Evolutionary conservation across 108 stramenopile species (phyloP), one percentile per base, ranked within the genome.

Genomic region (Nitzschia sp.): DNA sequence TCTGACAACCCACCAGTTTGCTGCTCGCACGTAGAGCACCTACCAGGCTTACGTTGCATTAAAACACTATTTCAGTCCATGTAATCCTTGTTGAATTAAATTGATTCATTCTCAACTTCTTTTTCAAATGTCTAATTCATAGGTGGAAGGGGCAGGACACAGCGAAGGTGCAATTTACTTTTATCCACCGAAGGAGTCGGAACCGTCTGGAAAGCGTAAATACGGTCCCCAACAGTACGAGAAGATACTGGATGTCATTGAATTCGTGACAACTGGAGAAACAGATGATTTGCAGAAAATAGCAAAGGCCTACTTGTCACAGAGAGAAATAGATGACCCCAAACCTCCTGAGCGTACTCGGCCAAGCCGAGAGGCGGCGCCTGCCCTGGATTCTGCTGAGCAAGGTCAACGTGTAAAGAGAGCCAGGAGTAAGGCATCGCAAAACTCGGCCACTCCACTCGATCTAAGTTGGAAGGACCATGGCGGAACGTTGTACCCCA

Each of bases 401-500:
- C 17, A 48, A 15, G 14, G n/a, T 48, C 46, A 15, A 15, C n/a
- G 17, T 17, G 46, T 48, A 3, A 15, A 15, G 14, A 2, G 46
- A 48, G 46, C 46, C 6, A 15, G 46, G 6, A 17, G 6, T 6
- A 2, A 17, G n/a, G n/a, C 46, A 17, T 48, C 41, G 42, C 43
- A n/a, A 3, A 21, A 24, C 6, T 38, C 24, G 24, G 0, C 9
- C 51, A 39, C 11, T 29, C 50, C 22, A 39, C 50, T 76, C 34
- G 80, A 82, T 54, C 38, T 81, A 6, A 80, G 83, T 39, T 90
- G 89, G 89, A 90, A 90, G 63, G 67, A 84, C 54, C 29, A 34
- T 34, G 75, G 82, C 10, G 69, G 90, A 7, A 63, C 57, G 14
- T 51, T 80, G 57, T 91, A 67, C 63, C 82, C 82, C 51, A 85